Conservation (phyloP, 164 flowering plant genomes). For the Aristolochia californica region DNA sequence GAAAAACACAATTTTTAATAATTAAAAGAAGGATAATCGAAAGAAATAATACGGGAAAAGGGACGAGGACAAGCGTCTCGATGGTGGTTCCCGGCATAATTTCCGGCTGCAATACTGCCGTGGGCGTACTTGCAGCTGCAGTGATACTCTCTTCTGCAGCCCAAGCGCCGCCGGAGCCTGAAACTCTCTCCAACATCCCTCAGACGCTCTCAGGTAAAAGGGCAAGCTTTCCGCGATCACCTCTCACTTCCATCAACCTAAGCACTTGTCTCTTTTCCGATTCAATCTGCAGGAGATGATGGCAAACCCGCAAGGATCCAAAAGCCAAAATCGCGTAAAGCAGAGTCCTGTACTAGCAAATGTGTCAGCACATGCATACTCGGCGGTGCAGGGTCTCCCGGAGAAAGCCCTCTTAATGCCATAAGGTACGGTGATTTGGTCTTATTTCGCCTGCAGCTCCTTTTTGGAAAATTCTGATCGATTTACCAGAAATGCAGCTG, state of each 20-base stretch:
- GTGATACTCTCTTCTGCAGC: slow-evolving; percentile 10
- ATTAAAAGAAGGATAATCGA: neutral
- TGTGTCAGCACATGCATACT: slow-evolving; percentile 78
- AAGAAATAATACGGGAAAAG: neutral
- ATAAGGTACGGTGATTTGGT: slow-evolving; percentile 32
- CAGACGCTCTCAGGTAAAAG: slow-evolving; percentile 41
- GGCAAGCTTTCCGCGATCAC: too few relatives aligned
- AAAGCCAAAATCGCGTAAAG: slow-evolving; percentile 63
- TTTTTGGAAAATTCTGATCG: neutral
- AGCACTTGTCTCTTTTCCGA: neutral
- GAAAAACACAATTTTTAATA: neutral
- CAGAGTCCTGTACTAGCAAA: slow-evolving; percentile 69
- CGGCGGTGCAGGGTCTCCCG: slow-evolving; percentile 83
- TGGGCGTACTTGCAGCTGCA: slow-evolving; percentile 21
- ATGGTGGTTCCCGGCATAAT: neutral
- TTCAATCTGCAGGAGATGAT: slow-evolving; percentile 19
- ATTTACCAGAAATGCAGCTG: too few relatives aligned
- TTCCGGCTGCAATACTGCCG: slow-evolving; percentile 4
- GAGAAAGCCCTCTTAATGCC: slow-evolving; percentile 80
- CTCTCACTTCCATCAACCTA: too few relatives aligned
- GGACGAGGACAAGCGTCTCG: neutral
- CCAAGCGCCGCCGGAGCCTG: slow-evolving; percentile 13
- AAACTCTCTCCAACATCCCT: slow-evolving; percentile 64
- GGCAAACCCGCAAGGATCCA: slow-evolving; percentile 55
- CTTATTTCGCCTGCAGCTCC: neutral